Evolutionary conservation across 2,329 filamentous ascomycete species (phyloP), one percentile per base, ranked within the genome.

Genomic region (Claviceps digitariae): DNA sequence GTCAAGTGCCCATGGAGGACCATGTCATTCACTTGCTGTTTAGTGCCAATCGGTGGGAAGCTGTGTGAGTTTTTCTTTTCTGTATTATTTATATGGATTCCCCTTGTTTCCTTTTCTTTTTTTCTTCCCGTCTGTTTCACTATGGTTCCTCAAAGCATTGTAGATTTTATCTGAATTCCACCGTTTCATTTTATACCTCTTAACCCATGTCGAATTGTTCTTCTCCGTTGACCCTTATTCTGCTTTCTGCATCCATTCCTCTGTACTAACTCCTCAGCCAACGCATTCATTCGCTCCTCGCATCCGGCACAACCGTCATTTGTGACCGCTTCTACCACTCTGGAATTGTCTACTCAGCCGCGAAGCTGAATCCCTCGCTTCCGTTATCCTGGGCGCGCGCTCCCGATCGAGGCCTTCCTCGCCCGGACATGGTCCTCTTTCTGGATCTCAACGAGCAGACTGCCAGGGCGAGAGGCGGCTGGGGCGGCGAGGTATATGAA

Each of bases 311-410:
- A 21, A 93, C 82, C 0, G 77, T 98, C 34, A 74, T 98, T 41
- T 83, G 91, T 59, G 93, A 98, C 68, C 83, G 93, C 48, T 98
- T 97, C 72, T 95, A 94, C 66, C 91, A 95, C 73, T 93, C 87
- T 21, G 93, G 93, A 52, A 87, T 90, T 54, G 89, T 96, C 50
- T 98, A 97, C 72, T 89, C 84, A 25, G 88, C 89, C 0, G 91
- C 93, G 3, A 97, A 97, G 66, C 75, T 81, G 46, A 88, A 87
- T 60, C 79, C 83, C 0, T 67, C 73, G 2, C 76, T 96, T 13
- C 72, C 78, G 0, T 73, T 96, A 0, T 69, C 77, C 0, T 98
- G 93, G 90, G 90, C 89, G 8, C 83, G 87, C 60, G 77, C 82
- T 17, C 88, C 90, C 1, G 93, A 97, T 62, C 77, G 87, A 15